These are phyloP conservation scores for Suhomyces yuchorum DNA, from an alignment of 1,139 yeast species.

Conservation along the genomic window DNA sequence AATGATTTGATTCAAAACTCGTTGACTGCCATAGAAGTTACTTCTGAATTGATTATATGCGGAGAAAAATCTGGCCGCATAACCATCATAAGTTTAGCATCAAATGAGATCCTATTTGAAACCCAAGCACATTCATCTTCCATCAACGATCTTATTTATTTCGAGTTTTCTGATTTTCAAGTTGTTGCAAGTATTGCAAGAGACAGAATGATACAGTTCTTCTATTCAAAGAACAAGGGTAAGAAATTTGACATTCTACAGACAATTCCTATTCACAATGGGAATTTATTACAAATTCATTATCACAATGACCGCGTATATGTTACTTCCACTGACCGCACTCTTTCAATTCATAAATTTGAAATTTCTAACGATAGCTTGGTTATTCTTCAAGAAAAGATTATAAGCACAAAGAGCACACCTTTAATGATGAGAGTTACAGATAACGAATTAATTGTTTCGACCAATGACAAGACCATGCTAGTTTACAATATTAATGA, in stretches of 20 bases:
- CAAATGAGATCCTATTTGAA: slow-evolving; percentile 19
- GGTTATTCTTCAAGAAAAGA: slow-evolving; percentile 40
- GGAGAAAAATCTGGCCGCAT: slow-evolving; percentile 56
- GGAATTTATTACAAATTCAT: slow-evolving; percentile 46
- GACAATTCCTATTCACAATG: slow-evolving; percentile 60
- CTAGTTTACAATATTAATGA: slow-evolving; percentile 37
- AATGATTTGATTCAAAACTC: slow-evolving; percentile 32
- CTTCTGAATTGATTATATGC: slow-evolving; percentile 27
- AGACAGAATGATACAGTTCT: slow-evolving; percentile 64
- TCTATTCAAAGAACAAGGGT: slow-evolving; percentile 21
- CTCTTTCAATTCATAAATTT: slow-evolving; percentile 53
- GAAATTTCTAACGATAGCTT: slow-evolving; percentile 22
- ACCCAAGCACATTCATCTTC: slow-evolving; percentile 53
- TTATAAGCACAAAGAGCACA: slow-evolving; percentile 51
- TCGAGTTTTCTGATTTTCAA: slow-evolving; percentile 24
- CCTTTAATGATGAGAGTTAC: slow-evolving; percentile 41
- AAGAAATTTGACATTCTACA: slow-evolving; percentile 53
- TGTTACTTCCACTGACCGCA: slow-evolving; percentile 62
- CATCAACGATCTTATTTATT: slow-evolving; percentile 44
- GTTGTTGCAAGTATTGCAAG: slow-evolving; percentile 53
- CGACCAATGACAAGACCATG: slow-evolving; percentile 56
- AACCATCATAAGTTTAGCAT: slow-evolving; percentile 21
- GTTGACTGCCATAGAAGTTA: slow-evolving; percentile 31
- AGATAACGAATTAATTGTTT: slow-evolving; percentile 45
- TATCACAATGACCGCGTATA: slow-evolving; percentile 37